Conservation (phyloP, 2,329 filamentous ascomycete genomes). For the Arthrinium puccinioides region DNA sequence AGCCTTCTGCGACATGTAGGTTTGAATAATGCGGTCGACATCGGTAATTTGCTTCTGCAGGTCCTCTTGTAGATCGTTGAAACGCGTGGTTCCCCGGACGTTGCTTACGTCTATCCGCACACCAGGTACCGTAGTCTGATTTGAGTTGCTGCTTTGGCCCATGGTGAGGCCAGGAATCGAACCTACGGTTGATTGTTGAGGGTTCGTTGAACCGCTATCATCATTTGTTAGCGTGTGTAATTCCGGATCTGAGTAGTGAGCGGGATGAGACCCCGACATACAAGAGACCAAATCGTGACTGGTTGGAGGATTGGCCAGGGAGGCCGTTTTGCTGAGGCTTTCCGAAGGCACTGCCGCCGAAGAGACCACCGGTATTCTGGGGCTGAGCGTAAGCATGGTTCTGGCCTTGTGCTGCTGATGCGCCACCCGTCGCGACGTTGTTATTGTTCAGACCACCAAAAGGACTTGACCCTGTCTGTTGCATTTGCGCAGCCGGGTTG, state of each 20-base stretch:
- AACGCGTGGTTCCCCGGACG: conserved; percentile 80
- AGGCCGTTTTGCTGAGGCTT: background rate
- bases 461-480: too few relatives aligned
- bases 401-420: conserved; percentile 4
- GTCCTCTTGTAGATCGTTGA: conserved; percentile 79
- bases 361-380: conserved; percentile 6
- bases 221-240: too few relatives aligned
- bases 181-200: conserved; percentile 9
- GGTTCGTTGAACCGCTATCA: background rate
- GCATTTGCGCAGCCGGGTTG: conserved; percentile 6
- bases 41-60: conserved; percentile 71
- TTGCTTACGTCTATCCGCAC: conserved; percentile 74
- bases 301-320: too few relatives aligned
- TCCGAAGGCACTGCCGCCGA: conserved; percentile 3
- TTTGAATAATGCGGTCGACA: conserved; percentile 74
- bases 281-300: too few relatives aligned
- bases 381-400: conserved; percentile 3
- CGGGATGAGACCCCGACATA: too few relatives aligned
- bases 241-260: background rate
- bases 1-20: conserved; percentile 70
- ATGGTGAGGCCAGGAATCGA: conserved; percentile 31
- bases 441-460: too few relatives aligned
- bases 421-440: conserved; percentile 12
- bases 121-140: conserved; percentile 57
- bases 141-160: conserved; percentile 40